phyloP scores from a whole-genome alignment of 805 yeast species.

The Kuraishia borneana region DNA sequence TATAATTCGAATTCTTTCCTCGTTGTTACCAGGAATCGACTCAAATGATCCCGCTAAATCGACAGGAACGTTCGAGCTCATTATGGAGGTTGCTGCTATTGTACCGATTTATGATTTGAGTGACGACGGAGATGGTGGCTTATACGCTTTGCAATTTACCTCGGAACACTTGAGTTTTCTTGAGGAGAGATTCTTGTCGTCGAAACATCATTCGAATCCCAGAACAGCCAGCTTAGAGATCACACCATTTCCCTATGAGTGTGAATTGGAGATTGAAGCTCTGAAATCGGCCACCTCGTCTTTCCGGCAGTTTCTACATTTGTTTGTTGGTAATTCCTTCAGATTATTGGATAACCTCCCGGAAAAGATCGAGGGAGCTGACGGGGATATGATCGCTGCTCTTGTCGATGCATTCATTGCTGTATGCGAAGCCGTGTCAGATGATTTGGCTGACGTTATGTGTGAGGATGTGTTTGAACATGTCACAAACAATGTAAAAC shows the following conservation, averaged over 20 bases:
- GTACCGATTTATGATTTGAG: slow-evolving; percentile 62
- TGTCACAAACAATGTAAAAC: slow-evolving; percentile 45
- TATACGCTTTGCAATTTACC: slow-evolving; percentile 43
- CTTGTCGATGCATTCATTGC: slow-evolving; percentile 28
- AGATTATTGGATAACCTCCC: slow-evolving; percentile 60
- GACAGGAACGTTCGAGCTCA: slow-evolving; percentile 50
- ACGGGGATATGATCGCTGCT: slow-evolving; percentile 33
- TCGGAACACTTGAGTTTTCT: slow-evolving; percentile 50
- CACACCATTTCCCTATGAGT: slow-evolving; percentile 25
- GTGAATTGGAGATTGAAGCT: slow-evolving; percentile 39
- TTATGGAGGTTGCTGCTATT: slow-evolving; percentile 60
- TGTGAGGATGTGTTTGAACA: slow-evolving; percentile 41
- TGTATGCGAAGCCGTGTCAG: slow-evolving; percentile 48
- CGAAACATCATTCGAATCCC: slow-evolving; percentile 4
- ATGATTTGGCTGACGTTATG: slow-evolving; percentile 35
- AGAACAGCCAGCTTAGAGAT: too few species aligned
- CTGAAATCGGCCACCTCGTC: slow-evolving; percentile 63
- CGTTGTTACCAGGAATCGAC: slow-evolving; percentile 75
- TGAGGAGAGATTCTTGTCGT: slow-evolving; percentile 26
- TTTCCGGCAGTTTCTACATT: slow-evolving; percentile 47
- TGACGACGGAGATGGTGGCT: slow-evolving; percentile 29
- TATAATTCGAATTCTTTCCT: slow-evolving; percentile 57
- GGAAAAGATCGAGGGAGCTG: slow-evolving; percentile 30
- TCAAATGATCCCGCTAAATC: slow-evolving; percentile 77
- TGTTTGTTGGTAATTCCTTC: slow-evolving; percentile 49